Evolutionary conservation across 176 grass and related monocot genomes (phyloP), one percentile per base, ranked within the genome.

Genomic region (Aegilops bicornis): DNA sequence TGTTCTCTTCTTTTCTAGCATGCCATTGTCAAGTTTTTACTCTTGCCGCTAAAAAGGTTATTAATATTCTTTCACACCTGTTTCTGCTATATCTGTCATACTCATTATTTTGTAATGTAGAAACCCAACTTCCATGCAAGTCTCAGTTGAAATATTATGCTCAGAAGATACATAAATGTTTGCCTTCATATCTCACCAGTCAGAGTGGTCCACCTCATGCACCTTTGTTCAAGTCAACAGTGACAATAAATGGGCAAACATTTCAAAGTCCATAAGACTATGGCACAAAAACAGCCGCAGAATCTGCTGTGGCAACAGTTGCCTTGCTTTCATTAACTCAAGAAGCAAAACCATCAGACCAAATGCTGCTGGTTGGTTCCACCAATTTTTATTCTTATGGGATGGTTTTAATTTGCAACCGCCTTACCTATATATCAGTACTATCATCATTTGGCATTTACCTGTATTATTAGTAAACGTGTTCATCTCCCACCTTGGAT

Each of bases 121-220:
- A 66, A 50, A 68, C 63, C 36, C 89, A 89, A 77, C 35, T 61
- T 84, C 8, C 80, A 45, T 87, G 24, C 63, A 98, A 95, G 91
- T 88, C 2, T 52, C 91, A 88, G 60, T 78, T 98, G 84, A 89
- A 91, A 80, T 85, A 61, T 33, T 91, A 94, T 92, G 75, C 86
- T 74, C 91, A 91, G 87, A 98, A 89, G 89, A 90, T 76, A 80
- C 33, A 36, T 39, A 92, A 86, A 73, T 40, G 23, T 5, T 32
- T 91, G 67, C 96, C 93, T 64, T 86, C 35, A 3, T 98, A 98
- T 78, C 52, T 25, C 63, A 8, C 10, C 58, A 64, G 84, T 76
- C 27, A 30, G 14, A 59, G 58, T 40, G 96, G 87, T 67, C 59
- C 70, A 69, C 36, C 31, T 88, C 89, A 74, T 52, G 54, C 82